Base-by-base conservation (phyloP, 2,329 filamentous ascomycete genomes). In the Clonostachys byssicola region DNA sequence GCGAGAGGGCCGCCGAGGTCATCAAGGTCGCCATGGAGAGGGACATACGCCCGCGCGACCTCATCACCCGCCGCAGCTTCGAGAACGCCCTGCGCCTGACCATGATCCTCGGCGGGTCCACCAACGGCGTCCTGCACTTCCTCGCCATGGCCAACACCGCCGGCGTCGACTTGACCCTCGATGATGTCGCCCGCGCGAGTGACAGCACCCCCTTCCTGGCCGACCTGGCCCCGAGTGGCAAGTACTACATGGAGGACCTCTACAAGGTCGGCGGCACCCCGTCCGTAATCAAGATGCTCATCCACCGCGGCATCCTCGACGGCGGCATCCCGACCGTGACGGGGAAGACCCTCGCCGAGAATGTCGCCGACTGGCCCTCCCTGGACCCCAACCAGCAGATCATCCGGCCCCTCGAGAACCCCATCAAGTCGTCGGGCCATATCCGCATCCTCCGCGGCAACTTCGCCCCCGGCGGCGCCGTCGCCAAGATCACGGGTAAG, bases 401-500 rank as follows among this genome's bases (percentile, higher is more conserved):
- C 62, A 95, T 97, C 64, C 92, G 96, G 61, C 83, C 88, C 0
- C 73, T 96, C 9, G 74, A 78, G 12, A 54, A 81, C 58, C 78
- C 78, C 45, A 92, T 95, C 74, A 96, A 96, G 65, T 55, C 75
- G 2, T 89, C 85, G 1, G 92, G 92, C 40, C 92, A 97, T 65
- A 79, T 97, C 50, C 90, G 92, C 65, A 88, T 97, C 50, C 78
- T 97, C 5, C 80, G 81, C 50, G 92, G 92, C 17, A 96, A 95
- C 64, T 78, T 96, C 34, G 89, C 92, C 4, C 92, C 92, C 2
- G 87, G 84, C 12, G 92, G 92, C 34, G 88, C 92, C 1, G 92
- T 97, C 2, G 92, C 91, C 50, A 97, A 97, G 68, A 96, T 97
- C 66, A 96, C 92, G 0, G 92, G 92, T 35, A 96, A 96, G 65